phyloP scores from a whole-genome alignment of 306 rosid species.

The Citrullus amarus region DNA sequence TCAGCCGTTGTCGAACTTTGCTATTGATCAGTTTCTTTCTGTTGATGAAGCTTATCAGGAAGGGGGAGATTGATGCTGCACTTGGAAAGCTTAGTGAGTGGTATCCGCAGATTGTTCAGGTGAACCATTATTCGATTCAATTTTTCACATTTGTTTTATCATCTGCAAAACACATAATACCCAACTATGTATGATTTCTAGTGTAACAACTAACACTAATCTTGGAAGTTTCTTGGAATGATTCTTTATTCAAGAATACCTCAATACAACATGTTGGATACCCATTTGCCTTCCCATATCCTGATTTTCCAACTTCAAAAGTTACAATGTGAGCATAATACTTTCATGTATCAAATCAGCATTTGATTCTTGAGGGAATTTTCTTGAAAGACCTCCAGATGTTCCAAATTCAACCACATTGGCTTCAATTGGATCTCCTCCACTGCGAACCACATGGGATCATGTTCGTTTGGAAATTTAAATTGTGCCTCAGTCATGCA shows the following conservation, averaged over 20 bases:
- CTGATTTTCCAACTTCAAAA: no score
- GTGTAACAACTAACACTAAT: not conserved
- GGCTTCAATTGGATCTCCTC: not conserved
- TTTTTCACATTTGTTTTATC: not conserved
- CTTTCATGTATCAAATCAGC: not conserved
- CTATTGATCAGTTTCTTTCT: slow-evolving; percentile 22
- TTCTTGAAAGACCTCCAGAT: not conserved
- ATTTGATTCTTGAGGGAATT: not conserved
- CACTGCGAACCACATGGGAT: not conserved
- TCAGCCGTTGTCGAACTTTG: not conserved
- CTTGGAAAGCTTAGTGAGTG: slow-evolving; percentile 71
- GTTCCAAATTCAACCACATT: not conserved
- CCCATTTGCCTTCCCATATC: no score
- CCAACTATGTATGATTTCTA: not conserved
- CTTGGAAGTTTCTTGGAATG: not conserved
- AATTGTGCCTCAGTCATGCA: no score
- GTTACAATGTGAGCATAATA: no score
- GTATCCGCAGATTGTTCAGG: slow-evolving; percentile 95
- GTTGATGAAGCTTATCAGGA: slow-evolving; percentile 64
- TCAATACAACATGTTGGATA: no score
- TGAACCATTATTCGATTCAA: slow-evolving; percentile 21
- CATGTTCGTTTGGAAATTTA: no score
- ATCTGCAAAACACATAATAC: not conserved
- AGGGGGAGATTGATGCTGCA: slow-evolving; percentile 78
- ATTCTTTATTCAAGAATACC: not conserved